Conservation (phyloP, 768 basidiomycete genomes). For the Russula sp. region DNA sequence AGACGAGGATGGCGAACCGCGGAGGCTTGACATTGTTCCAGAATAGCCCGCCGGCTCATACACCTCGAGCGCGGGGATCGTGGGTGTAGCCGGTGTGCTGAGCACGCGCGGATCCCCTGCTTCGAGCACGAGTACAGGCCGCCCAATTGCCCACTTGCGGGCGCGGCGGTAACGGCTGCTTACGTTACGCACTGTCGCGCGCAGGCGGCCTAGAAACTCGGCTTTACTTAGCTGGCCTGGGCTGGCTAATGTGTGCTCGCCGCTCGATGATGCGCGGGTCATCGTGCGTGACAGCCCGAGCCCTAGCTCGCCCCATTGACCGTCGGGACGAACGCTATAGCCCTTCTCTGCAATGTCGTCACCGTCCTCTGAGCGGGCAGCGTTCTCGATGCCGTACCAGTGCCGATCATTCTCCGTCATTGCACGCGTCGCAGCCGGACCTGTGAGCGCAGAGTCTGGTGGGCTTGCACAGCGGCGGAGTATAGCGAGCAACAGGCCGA, state of each 20-base stretch:
- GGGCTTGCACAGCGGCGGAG: constrained; percentile 52
- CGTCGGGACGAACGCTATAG: constrained; percentile 31
- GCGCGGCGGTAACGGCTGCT: constrained; percentile 47
- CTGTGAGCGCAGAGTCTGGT: constrained; percentile 53
- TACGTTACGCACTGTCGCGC: constrained; percentile 58
- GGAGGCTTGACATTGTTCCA: constrained; percentile 41
- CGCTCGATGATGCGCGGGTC: constrained; percentile 24
- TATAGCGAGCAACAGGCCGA: constrained; percentile 50
- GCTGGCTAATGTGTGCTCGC: constrained; percentile 30
- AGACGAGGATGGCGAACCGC: constrained; percentile 57
- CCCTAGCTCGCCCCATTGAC: constrained; percentile 33
- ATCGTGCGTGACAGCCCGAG: constrained; percentile 47
- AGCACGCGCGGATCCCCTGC: constrained; percentile 16
- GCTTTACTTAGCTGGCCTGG: constrained; percentile 63
- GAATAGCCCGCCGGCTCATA: constrained; percentile 32
- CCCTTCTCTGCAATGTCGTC: constrained; percentile 27
- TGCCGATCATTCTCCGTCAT: constrained; percentile 61
- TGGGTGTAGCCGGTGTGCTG: constrained; percentile 11
- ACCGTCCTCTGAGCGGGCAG: constrained; percentile 22
- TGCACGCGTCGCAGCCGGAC: constrained; percentile 50
- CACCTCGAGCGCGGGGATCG: constrained; percentile 18
- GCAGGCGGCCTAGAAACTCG: constrained; percentile 61
- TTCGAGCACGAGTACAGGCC: constrained; percentile 43
- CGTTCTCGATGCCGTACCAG: constrained; percentile 56
- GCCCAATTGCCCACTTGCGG: constrained; percentile 46